Evolutionary conservation across 1,284 basidiomycete species (phyloP).

Genomic region (Pisolithus thermaeus): DNA sequence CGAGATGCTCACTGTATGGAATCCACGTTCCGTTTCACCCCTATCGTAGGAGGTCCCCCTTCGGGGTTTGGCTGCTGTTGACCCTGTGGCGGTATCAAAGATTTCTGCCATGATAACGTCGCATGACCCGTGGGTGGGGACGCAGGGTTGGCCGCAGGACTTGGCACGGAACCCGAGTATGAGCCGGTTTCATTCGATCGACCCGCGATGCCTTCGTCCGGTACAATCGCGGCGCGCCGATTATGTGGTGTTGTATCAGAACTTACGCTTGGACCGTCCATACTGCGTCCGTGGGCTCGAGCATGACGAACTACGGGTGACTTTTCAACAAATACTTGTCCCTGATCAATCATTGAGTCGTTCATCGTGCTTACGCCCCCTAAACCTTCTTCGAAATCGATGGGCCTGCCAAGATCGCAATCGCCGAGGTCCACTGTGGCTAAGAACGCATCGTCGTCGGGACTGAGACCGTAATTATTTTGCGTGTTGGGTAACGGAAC

Average conservation of each 20-base stretch:
- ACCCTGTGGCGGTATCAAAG: neutral
- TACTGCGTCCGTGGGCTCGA: slow-evolving; percentile 6
- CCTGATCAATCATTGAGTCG: slow-evolving; percentile 2
- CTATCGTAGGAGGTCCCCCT: slow-evolving; percentile 11
- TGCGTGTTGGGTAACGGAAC: slow-evolving; percentile 19
- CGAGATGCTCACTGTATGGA: slow-evolving; percentile 33
- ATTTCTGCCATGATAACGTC: neutral
- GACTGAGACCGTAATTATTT: slow-evolving; percentile 49
- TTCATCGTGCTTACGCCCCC: slow-evolving; percentile 9
- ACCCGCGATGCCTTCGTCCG: neutral
- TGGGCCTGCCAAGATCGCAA: slow-evolving; percentile 42
- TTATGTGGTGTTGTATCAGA: neutral
- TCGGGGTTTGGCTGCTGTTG: slow-evolving; percentile 2
- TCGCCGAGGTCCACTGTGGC: slow-evolving; percentile 54
- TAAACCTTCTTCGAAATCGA: slow-evolving; percentile 43
- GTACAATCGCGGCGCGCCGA: neutral
- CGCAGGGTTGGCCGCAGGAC: neutral
- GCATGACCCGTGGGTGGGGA: neutral
- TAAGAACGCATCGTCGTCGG: slow-evolving; percentile 60
- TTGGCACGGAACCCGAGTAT: neutral
- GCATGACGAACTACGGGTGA: slow-evolving; percentile 1
- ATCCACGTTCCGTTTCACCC: slow-evolving; percentile 36
- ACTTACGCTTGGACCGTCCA: slow-evolving; percentile 1
- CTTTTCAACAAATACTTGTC: neutral
- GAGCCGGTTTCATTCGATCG: neutral